Conservation (phyloP, 2,329 filamentous ascomycete genomes). For the Fusarium lateritium region DNA sequence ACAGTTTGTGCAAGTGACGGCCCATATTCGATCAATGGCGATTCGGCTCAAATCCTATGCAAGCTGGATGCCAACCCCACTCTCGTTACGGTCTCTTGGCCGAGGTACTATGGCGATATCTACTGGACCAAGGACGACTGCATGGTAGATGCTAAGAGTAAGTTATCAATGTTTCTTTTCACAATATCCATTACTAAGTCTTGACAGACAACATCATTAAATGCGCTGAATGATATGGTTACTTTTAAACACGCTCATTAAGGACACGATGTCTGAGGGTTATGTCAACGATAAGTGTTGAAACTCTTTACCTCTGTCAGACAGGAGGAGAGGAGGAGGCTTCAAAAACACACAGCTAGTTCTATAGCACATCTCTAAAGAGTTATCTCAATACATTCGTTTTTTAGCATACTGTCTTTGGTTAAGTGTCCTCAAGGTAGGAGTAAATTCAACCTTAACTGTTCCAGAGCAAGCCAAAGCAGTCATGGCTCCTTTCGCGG, state of each 20-base stretch:
- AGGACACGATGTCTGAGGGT: not conserved
- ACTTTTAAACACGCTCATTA: not conserved
- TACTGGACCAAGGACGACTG: conserved; percentile 5
- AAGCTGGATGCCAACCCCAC: conserved; percentile 1
- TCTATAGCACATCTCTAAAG: not conserved
- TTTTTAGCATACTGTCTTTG: not conserved
- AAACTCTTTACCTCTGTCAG: not conserved
- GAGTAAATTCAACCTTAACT: too few species aligned
- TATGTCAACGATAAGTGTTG: not conserved
- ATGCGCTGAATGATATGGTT: not conserved
- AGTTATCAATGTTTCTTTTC: not conserved
- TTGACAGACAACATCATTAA: not conserved
- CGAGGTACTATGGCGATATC: not conserved
- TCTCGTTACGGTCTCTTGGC: not conserved
- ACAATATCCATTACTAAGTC: not conserved
- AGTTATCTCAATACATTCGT: not conserved
- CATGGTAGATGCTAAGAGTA: not conserved
- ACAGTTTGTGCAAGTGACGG: not conserved
- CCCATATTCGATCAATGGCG: conserved; percentile 3
- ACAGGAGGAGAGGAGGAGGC: not conserved
- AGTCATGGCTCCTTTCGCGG: too few species aligned
- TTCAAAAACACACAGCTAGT: not conserved
- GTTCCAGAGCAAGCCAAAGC: too few species aligned
- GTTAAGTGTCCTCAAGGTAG: too few species aligned
- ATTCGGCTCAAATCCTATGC: conserved; percentile 3